Evolutionary conservation across 2,329 filamentous ascomycete genomes (phyloP), one percentile per base, ranked within the genome.

Genomic region (Colletotrichum sojae): DNA sequence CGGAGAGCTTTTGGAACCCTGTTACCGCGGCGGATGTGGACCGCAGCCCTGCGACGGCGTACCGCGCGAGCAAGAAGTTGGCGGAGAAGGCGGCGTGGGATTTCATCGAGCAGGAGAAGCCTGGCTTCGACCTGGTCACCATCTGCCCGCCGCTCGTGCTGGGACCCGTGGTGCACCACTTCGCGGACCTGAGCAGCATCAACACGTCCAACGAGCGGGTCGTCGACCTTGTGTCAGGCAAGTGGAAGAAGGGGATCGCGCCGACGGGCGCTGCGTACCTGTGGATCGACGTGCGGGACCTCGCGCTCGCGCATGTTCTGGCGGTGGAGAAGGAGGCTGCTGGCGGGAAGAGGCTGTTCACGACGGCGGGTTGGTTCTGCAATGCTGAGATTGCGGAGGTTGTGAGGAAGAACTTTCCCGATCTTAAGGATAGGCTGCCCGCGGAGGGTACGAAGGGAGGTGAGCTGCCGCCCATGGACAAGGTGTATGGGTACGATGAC

Each of bases 241-340:
- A 81, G 54, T 88, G 85, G 83, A 84, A 82, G 75, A 72, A 75
- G 39, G 75, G 73, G 40, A 78, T 89, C 59, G 82, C 85, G 5
- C 59, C 78, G 1, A 80, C 78, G 12, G 83, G 82, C 13, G 76
- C 75, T 8, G 79, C 83, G 61, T 77, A 79, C 48, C 78, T 85
- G 62, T 89, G 84, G 83, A 80, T 88, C 45, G 88, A 90, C 74
- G 88, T 89, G 40, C 81, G 88, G 27, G 87, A 90, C 73, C 83
- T 86, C 0, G 87, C 88, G 1, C 73, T 73, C 53, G 87, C 86
- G 8, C 88, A 90, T 73, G 77, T 89, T 20, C 78, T 80, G 55
- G 87, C 87, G 2, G 76, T 88, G 59, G 86, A 88, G 77, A 76
- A 77, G 63, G 77, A 82, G 5, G 81, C 80, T 49, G 85, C 84